Base-by-base conservation (phyloP, 2,329 filamentous ascomycete genomes). In the Beauveria sp. region DNA sequence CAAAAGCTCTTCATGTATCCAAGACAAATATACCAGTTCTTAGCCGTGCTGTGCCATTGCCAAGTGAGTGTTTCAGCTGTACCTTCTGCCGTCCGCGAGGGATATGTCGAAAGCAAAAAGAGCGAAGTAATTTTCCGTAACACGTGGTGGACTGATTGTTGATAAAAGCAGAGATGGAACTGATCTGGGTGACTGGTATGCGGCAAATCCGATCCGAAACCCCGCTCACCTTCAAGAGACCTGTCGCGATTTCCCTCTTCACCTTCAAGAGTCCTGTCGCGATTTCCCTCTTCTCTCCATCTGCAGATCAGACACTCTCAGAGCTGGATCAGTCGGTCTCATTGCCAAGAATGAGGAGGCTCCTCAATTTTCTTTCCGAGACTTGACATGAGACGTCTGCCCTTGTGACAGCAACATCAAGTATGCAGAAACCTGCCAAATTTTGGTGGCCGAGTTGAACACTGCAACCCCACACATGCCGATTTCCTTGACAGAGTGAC, bases 1-100 rank as follows among this genome's bases (percentile, higher is more conserved):
- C 4, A 63, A 62, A 62, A 61, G 58, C 45, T 42, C 30, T 59
- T 46, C 7, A 26, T 38, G 14, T 38, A 28, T 22, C 28, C n/a
- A 5, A 38, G 12, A 49, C n/a, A 22, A 61, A 38, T 49, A 51
- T 51, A 43, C 22, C 50, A 60, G 20, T 58, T 38, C 18, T 16
- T 22, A 10, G 5, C 30, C 16, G 22, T 38, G 2, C 34, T 38
- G 34, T 38, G 24, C 20, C 9, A 20, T 40, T 16, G 5, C 7
- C 2, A 8, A 38, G 3, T 38, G 5, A 2, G 6, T 40, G 30
- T 9, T 3, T 16, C 7, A 14, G 10, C 14, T 18, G 16, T 9
- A 38, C 3, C 7, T 30, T 9, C 3, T n/a, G 26, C 16, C n/a
- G 20, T 20, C 16, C 3, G 16, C 22, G 1, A 43, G 42, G 1